Base-by-base conservation (phyloP, 2,329 filamentous ascomycete genomes). In the Fusarium subglutinans region DNA sequence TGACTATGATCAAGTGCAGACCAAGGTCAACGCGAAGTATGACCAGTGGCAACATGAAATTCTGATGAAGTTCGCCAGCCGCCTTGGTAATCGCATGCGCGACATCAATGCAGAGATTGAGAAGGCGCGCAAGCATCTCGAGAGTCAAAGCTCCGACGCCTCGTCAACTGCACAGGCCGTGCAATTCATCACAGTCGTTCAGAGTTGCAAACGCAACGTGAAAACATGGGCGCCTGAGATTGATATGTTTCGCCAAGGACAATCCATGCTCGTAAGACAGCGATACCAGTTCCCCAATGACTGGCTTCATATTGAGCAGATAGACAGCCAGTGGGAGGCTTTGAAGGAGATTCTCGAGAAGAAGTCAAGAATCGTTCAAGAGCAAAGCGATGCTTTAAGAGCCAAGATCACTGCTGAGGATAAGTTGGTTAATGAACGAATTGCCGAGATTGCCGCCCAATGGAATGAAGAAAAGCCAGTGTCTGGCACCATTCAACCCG, bases 11-110 rank as follows among this genome's bases (percentile, higher is more conserved):
- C 97, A 99, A 82, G 96, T 99, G 1, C 97, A 99, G 83, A 94
- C 96, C 65, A 98, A 98, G 83, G 96, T 99, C 82, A 99, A 98
- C 79, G 94, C 95, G 78, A 99, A 98, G 82, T 99, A 99, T 81
- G 97, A 99, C 80, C 96, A 98, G 82, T 99, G 97, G 96, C 96
- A 99, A 82, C 94, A 98, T 78, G 96, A 99, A 75, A 97, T 99
- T 63, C 87, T 98, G 43, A 90, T 93, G 77, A 98, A 98, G 81
- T 99, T 99, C 83, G 96, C 95, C 43, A 89, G 90, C 64, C 94
- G 96, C 63, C 92, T 99, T 51, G 94, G 95, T 53, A 93, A 90
- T 72, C 93, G 95, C 56, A 97, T 98, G 91, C 90, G 94, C 55
- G 96, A 99, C 79, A 92, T 98, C 8, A 95, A 96, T 77, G 92